Conservation (phyloP, 2,329 filamentous ascomycete species). For the Pseudocercospora fijiensis region DNA sequence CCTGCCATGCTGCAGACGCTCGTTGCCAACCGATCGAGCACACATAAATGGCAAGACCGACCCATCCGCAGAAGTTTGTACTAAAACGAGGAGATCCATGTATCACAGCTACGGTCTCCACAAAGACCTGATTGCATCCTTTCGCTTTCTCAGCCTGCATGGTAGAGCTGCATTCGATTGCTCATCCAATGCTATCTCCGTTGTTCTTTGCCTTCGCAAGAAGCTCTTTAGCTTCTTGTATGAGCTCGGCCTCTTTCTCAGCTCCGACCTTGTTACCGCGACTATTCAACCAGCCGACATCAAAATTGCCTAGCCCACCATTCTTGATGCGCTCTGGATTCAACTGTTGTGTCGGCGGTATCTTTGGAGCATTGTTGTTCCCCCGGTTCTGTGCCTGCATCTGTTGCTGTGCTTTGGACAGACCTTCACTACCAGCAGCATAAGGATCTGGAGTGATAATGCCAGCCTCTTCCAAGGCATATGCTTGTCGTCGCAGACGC, state of each 20-base stretch:
- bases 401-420: constrained; percentile 11
- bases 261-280: constrained; percentile 76
- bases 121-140: no score
- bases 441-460: constrained; percentile 59
- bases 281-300: constrained; percentile 88
- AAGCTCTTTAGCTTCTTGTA: constrained; percentile 61
- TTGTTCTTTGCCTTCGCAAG: constrained; percentile 41
- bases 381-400: constrained; percentile 15
- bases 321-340: constrained; percentile 41
- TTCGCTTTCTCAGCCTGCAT: not conserved
- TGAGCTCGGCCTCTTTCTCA: constrained; percentile 80
- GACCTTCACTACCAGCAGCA: constrained; percentile 16
- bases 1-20: no score
- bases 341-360: constrained; percentile 11
- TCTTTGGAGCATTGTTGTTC: constrained; percentile 11
- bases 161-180: not conserved
- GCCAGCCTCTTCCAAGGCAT: constrained; percentile 76
- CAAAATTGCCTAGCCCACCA: constrained; percentile 58
- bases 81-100: no score
- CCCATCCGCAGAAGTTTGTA: no score
- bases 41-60: no score
- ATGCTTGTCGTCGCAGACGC: constrained; percentile 70
- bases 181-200: constrained; percentile 2
- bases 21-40: no score
- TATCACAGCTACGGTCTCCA: no score